Base-by-base conservation (phyloP, 2,329 filamentous ascomycete species). In the Ampelomyces quisqualis region DNA sequence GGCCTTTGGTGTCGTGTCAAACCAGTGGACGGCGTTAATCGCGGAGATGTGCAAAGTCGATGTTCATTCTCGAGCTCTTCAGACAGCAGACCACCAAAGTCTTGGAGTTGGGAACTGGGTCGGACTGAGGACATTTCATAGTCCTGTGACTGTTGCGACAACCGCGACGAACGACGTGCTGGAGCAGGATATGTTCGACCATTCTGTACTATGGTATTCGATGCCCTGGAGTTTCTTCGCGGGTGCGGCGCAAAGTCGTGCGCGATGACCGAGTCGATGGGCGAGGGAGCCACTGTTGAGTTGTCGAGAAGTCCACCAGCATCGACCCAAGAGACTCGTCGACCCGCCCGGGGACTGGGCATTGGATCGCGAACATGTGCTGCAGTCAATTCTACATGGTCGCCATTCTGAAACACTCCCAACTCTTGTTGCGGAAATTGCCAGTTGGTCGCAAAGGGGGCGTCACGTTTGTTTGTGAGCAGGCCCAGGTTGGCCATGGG, bases 281-380 rank as follows among this genome's bases (percentile, higher is more conserved):
- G 64, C 7, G 64, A 66, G 6, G 60, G 57, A 4, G 52, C 44
- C 18, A 49, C 42, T 17, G 54, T 37, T 24, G 55, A 36, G 13
- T 75, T 75, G 4, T 84, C 81, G 0, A 94, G 71, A 0, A 95
- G 70, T 0, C 87, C 88, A 15, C 89, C 89, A 1, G 90, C 84
- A 53, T 95, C 90, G 56, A 91, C 90, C 65, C 95, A 91, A 0
- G 87, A 88, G 4, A 93, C 80, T 32, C 78, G 74, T 4, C 80
- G 76, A 9, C 51, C 54, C 31, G 45, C 49, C 18, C 51, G 63
- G 37, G 65, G 70, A 44, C 64, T 66, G 31, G 71, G 60, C 30
- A 67, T 60, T 17, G 69, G 57, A 28, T 69, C 61, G 36, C 66
- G 62, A 13, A 54, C 47, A 8, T 61, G 45, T 5, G 48, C 46